Percentiles rank a stretch among this genome's conserved stretches.
These are phyloP conservation scores for Paracamarosporium sp. DNA, from an alignment of 2,329 filamentous ascomycete genomes.

Conservation along the genomic window DNA sequence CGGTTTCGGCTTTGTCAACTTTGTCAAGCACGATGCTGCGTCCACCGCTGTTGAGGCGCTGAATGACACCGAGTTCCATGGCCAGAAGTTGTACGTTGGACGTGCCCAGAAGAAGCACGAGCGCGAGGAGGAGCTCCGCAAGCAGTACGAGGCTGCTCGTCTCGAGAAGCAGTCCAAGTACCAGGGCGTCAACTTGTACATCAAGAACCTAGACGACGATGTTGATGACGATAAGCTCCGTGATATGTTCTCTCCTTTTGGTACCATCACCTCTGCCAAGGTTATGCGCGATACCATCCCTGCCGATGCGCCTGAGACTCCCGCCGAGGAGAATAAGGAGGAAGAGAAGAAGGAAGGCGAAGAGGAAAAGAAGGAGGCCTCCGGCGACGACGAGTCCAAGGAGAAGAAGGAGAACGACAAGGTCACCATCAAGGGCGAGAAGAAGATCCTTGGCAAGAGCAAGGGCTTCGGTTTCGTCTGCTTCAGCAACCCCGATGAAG, in stretches of 20 bases:
- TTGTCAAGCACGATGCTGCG: slow-evolving; percentile 87
- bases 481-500: slow-evolving; percentile 99
- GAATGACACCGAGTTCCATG: slow-evolving; percentile 89
- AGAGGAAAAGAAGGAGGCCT: slow-evolving; percentile 64
- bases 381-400: slow-evolving; percentile 66
- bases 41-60: slow-evolving; percentile 87
- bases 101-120: slow-evolving; percentile 99
- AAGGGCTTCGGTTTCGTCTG: slow-evolving; percentile 99
- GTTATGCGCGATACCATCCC: slow-evolving; percentile 88
- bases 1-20: slow-evolving; percentile 97
- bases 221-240: slow-evolving; percentile 98
- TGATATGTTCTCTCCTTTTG: slow-evolving; percentile 88
- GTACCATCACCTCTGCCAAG: slow-evolving; percentile 97
- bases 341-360: slow-evolving; percentile 61
- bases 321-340: slow-evolving; percentile 54
- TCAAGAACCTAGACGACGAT: slow-evolving; percentile 98
- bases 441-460: slow-evolving; percentile 87
- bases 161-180: slow-evolving; percentile 99
- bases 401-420: slow-evolving; percentile 60
- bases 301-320: slow-evolving; percentile 56
- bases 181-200: slow-evolving; percentile 98
- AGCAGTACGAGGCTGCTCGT: slow-evolving; percentile 96
- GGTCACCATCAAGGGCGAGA: slow-evolving; percentile 63
- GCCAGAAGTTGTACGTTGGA: slow-evolving; percentile 96
- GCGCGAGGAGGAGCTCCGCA: slow-evolving; percentile 98